Base-by-base conservation (phyloP, 176 grass and related monocot genomes). In the Triticum urartu region DNA sequence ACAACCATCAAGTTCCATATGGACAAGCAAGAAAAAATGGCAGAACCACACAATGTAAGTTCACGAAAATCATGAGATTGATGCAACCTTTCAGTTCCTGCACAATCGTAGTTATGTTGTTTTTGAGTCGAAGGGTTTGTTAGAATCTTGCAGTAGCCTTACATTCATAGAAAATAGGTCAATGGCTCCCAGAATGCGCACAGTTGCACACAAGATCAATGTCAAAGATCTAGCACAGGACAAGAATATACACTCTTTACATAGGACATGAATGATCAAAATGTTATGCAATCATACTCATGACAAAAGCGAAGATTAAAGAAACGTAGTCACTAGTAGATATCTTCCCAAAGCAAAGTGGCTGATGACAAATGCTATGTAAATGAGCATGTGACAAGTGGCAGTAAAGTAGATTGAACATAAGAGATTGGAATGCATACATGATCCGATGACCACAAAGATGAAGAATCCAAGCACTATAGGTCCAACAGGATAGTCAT, bases 361-460 rank as follows among this genome's bases (percentile, higher is more conserved):
- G 21, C 3, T 60, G n/a, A 58, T 81, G 32, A 22, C 11, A 47
- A 61, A 74, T 36, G 36, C 4, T 32, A 21, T 12, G 5, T 20
- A 74, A 18, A 13, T 35, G 6, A 20, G 9, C 21, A 83, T 9
- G 5, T 7, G 25, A 79, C 9, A 22, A 35, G 13, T 40, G 26
- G 38, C 21, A 43, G 21, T 8, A 28, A 52, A 83, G 30, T 21
- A 56, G 12, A 70, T 24, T 42, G 72, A 32, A 73, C 38, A 33
- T 34, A 79, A 4, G 48, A 40, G 2, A 50, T 63, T 54, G 40
- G 76, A 70, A 60, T 15, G 70, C 91, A 36, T 89, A 92, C 91
- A 92, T 92, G 91, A 92, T 89, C 91, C 87, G 2, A 92, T 84
- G 75, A 92, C 91, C 2, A 92, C 91, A 77, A 92, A 92, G 70